Percentiles rank a stretch among this genome's conserved stretches.
phyloP scores from a whole-genome alignment of 495 filamentous ascomycete species.

The Jackrogersella minutella region DNA sequence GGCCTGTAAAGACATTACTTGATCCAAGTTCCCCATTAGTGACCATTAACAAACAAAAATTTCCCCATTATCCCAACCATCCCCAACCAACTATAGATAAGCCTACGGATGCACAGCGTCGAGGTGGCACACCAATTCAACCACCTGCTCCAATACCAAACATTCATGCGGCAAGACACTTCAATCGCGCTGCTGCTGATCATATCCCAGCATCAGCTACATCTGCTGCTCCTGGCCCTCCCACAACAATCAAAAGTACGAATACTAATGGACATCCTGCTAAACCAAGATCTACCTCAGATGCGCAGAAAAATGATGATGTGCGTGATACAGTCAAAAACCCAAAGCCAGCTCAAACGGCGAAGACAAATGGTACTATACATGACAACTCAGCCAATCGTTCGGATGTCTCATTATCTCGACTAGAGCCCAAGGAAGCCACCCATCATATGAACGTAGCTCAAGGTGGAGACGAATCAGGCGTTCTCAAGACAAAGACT shows the following conservation, averaged over 20 bases:
- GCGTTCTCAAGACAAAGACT: background rate
- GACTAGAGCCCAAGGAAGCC: background rate
- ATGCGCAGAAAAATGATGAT: background rate
- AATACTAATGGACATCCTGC: background rate
- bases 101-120: background rate
- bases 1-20: background rate
- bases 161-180: background rate
- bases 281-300: background rate
- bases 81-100: background rate
- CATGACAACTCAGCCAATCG: background rate
- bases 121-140: background rate
- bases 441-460: background rate
- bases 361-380: background rate
- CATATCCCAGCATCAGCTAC: background rate
- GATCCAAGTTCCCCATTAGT: background rate
- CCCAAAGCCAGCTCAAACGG: background rate
- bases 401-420: background rate
- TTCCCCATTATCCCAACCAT: background rate
- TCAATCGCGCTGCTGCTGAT: background rate
- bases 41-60: background rate
- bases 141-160: background rate
- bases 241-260: background rate
- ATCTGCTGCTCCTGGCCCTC: background rate
- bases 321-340: background rate
- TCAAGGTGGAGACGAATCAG: background rate